A percentile compares a stretch with the other conserved stretches of the same genome.
These are phyloP conservation scores for sorghum (Sorghum bicolor) DNA, from an alignment of 176 grass and related monocot genomes.

Conservation along the genomic window Sorghum_bicolor_NCBIv3 NC_012874.2:70131501-70132000, in stretches of 20 bases:
- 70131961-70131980: too few species aligned
- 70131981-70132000: too few species aligned
- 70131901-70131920: neutral
- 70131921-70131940: too few species aligned
- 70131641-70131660: neutral
- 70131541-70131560: neutral
- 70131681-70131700: conserved; percentile 28
- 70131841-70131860: neutral
- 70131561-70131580: neutral
- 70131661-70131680: neutral
- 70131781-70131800: conserved; percentile 30
- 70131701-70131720: conserved; percentile 34
- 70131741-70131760: conserved; percentile 3
- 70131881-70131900: neutral
- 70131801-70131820: conserved; percentile 17
- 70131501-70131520: too few species aligned
- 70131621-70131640: neutral
- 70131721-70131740: neutral
- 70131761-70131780: conserved; percentile 39
- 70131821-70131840: neutral
- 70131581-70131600: too few species aligned
- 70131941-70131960: too few species aligned
- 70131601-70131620: too few species aligned
- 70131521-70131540: too few species aligned
- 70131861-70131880: conserved; percentile 17